Evolutionary conservation across 768 basidiomycete genomes (phyloP).

Genomic region (Kwoniella bestiolae): DNA sequence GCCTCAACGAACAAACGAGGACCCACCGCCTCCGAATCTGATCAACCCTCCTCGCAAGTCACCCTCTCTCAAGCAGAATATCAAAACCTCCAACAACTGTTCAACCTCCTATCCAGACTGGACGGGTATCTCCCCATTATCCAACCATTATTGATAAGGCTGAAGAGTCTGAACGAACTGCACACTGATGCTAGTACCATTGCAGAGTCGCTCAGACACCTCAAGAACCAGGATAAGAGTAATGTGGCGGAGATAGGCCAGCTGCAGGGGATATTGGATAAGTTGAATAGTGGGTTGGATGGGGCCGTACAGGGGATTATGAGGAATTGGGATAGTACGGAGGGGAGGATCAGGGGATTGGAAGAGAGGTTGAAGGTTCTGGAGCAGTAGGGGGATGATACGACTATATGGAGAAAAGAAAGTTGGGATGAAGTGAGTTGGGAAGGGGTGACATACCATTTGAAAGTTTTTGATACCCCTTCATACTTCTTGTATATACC

Average conservation of each 20-base stretch:
- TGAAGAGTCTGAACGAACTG: constrained; percentile 79
- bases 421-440: no score
- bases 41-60: constrained; percentile 7
- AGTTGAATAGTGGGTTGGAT: constrained; percentile 76
- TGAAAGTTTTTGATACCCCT: constrained; percentile 1
- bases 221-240: constrained; percentile 68
- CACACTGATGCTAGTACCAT: constrained; percentile 84
- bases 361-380: constrained; percentile 37
- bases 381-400: no score
- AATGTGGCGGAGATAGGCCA: constrained; percentile 69
- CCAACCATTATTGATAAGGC: constrained; percentile 81
- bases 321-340: constrained; percentile 63
- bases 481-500: neutral
- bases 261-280: constrained; percentile 69
- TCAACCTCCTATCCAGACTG: constrained; percentile 58
- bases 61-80: constrained; percentile 52
- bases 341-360: constrained; percentile 60
- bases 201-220: constrained; percentile 65
- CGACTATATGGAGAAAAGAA: no score
- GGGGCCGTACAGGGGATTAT: constrained; percentile 77
- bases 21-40: constrained; percentile 15
- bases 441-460: neutral
- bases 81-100: constrained; percentile 56
- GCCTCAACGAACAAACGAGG: constrained; percentile 59
- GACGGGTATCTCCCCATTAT: constrained; percentile 61